Evolutionary conservation across 371 early-diverging fungal genomes (phyloP), one percentile per base, ranked within the genome.

Genomic region (Saksenaea oblongispora): DNA sequence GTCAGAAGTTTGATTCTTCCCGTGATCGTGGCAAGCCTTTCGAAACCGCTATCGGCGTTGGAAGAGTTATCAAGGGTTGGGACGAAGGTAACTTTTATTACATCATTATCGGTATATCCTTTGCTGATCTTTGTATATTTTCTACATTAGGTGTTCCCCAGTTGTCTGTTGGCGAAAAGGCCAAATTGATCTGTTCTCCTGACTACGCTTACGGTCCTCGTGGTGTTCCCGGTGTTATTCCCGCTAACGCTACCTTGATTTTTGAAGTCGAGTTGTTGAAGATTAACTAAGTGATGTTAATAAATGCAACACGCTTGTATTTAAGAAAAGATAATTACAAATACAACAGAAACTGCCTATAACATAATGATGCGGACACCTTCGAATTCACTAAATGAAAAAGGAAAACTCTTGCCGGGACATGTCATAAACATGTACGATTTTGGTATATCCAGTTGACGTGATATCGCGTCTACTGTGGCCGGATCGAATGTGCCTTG

Each of bases 1-100:
- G 97, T 53, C 69, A 34, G 15, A 83, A 89, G 80, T 98, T 98
- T 59, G 98, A 98, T 74, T 91, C 92, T 63, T 92, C 93, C 59
- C 78, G 83, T 66, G 89, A 93, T 71, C 95, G 96, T 71, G 79
- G 82, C 37, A 35, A 80, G 55, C 91, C 95, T 54, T 96, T 98
- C 72, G 71, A 67, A 18, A 87, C 87, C 82, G 69, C 66, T 34
- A 96, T 98, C 66, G 98, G 98, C 70, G 90, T 93, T 42, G 95
- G 95, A n/a, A 88, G 84, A 67, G 95, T 98, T 73, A 98, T 98
- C 82, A 76, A 80, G 66, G 97, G 95, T 68, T 86, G 86, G 86
- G 86, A 85, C 69, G 84, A 85, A 73, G 91, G 79, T 74, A 73
- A n/a, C 14, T 42, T 28, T 35, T 11, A 14, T 27, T 8, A 34